Evolutionary conservation across 139 green algal species (phyloP).

Genomic region (Chlamydomonas eustigma): DNA sequence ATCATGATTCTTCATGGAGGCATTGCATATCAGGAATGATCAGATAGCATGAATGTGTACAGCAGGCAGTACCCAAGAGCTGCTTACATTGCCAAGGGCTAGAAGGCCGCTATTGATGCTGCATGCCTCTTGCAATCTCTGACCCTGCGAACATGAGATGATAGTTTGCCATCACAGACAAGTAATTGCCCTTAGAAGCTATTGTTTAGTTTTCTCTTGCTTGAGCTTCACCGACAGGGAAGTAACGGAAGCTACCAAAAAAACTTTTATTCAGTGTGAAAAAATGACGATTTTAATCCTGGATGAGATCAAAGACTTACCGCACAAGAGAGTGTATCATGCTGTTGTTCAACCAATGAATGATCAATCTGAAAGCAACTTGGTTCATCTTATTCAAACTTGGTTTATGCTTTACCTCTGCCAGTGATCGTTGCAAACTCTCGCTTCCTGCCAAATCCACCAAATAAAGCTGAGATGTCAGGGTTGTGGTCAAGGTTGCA

Average conservation of each 20-base stretch:
- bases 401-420: background rate
- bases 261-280: background rate
- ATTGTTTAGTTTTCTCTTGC: too few species aligned
- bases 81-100: slow-evolving; percentile 30
- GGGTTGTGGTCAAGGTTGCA: background rate
- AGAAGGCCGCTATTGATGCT: slow-evolving; percentile 44
- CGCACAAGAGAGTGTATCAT: background rate
- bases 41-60: background rate
- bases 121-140: slow-evolving; percentile 17
- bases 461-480: slow-evolving; percentile 24
- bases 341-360: background rate
- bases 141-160: background rate
- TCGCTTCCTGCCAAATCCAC: slow-evolving; percentile 40
- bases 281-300: background rate
- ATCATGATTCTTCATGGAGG: background rate
- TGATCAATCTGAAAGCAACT: background rate
- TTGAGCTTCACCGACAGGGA: too few species aligned
- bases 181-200: background rate
- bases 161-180: background rate
- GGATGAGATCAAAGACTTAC: background rate
- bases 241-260: background rate
- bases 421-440: slow-evolving; percentile 18
- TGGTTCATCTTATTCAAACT: background rate
- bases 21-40: background rate
- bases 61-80: background rate